Base-by-base conservation (phyloP, 139 green algal genomes). In the Auxenochlorella protothecoides region DNA sequence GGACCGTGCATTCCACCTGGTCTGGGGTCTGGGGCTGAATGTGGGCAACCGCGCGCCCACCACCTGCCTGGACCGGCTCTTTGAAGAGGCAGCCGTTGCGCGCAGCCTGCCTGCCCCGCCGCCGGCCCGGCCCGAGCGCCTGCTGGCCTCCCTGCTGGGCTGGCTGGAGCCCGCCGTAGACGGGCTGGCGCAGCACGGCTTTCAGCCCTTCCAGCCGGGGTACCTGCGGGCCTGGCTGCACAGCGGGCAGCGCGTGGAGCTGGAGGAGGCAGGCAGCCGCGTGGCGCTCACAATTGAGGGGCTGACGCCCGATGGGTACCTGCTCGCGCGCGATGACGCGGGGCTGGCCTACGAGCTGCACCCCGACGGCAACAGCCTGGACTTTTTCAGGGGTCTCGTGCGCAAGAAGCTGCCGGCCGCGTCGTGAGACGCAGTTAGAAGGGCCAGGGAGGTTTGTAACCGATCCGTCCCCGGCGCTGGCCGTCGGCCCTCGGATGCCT, bases 301-400 rank as follows among this genome's bases (percentile, higher is more conserved):
- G 51, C 74, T 93, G 16, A 82, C 79, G 51, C 13, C 60, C 2
- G 72, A 75, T 55, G 92, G 92, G 9, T 97, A 93, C 70, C 78
- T 97, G 56, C 68, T 90, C 63, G 91, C 69, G 65, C 13, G 63
- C 16, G 87, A 95, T 68, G 73, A 56, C 3, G 9, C 8, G 0
- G 91, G 92, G 2, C 53, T 79, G 71, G 57, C 62, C 12, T 93
- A 88, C 72, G 92, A 95, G 75, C 84, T 97, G 60, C 91, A 92
- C 65, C 92, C 92, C 8, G 92, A 97, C 72, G 92, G 92, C 64
- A 97, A 97, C 79, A 93, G 84, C 59, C 66, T 90, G 16, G 84
- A 90, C 70, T 90, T 90, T 71, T 87, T 90, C 69, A 76, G 83
- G 53, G 85, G 85, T 4, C 77, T 90, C 4, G 73, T 90, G 9